phyloP scores from a whole-genome alignment of 2,329 filamentous ascomycete species.

The Teratosphaeria destructans region DNA sequence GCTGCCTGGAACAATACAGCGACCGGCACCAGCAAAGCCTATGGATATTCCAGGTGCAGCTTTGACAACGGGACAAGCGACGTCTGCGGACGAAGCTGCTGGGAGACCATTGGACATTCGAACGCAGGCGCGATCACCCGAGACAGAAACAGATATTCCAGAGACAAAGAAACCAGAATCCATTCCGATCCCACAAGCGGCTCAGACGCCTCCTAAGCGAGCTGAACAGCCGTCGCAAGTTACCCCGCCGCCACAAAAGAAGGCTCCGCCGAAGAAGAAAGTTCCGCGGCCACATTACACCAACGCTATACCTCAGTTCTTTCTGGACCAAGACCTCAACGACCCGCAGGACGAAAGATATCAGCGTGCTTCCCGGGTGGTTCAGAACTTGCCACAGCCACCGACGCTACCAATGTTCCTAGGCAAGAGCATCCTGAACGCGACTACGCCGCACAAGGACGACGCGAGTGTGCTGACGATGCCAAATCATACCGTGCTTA shows the following conservation, averaged over 20 bases:
- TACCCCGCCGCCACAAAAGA: conserved; percentile 6
- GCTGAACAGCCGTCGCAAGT: neutral
- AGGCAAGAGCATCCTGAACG: conserved; percentile 89
- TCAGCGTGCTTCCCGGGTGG: conserved; percentile 59
- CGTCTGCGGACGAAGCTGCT: conserved; percentile 10
- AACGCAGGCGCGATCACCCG: conserved; percentile 11
- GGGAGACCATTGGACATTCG: conserved; percentile 56
- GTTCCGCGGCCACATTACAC: conserved; percentile 53
- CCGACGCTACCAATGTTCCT: conserved; percentile 83
- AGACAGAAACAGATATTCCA: conserved; percentile 12
- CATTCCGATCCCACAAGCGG: conserved; percentile 2
- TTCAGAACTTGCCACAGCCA: conserved; percentile 69
- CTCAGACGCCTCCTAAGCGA: neutral
- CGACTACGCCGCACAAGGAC: conserved; percentile 84
- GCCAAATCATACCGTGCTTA: conserved; percentile 93
- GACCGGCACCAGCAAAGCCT: conserved; percentile 19
- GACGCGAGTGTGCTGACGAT: conserved; percentile 95
- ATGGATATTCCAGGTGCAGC: conserved; percentile 22
- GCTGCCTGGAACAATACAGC: conserved; percentile 10
- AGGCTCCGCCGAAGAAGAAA: conserved; percentile 14
- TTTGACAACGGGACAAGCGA: conserved; percentile 13
- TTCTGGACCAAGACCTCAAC: conserved; percentile 66
- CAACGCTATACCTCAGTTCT: conserved; percentile 67
- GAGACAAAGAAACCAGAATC: conserved; percentile 5
- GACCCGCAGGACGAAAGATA: conserved; percentile 61